phyloP scores from a whole-genome alignment of 1,284 basidiomycete species.

The Anthracocystis setariae region DNA sequence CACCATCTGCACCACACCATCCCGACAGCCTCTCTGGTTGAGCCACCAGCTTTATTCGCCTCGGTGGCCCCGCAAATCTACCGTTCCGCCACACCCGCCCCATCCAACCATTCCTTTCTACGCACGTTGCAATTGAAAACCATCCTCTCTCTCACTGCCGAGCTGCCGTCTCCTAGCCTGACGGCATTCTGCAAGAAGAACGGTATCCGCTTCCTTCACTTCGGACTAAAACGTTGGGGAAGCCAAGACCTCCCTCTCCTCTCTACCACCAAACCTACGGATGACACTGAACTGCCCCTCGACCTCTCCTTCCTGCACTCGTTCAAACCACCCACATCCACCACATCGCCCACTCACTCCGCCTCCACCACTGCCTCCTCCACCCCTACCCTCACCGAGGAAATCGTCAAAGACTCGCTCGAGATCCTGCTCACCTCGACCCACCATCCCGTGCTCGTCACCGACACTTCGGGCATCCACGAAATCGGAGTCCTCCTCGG shows the following conservation, averaged over 20 bases:
- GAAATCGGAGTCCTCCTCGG: conserved; percentile 62
- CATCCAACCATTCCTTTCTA: conserved; percentile 47
- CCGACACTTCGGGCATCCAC: conserved; percentile 62
- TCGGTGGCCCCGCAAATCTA: conserved; percentile 61
- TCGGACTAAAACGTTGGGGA: conserved; percentile 43
- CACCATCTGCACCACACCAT: conserved; percentile 12
- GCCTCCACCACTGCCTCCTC: conserved; percentile 21
- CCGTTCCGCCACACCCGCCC: conserved; percentile 47
- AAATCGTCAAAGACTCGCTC: conserved; percentile 60
- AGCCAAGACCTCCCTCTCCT: neutral
- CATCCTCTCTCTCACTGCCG: conserved; percentile 59
- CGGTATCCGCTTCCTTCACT: conserved; percentile 53
- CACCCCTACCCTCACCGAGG: conserved; percentile 38
- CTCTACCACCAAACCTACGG: neutral
- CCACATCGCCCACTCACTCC: conserved; percentile 3
- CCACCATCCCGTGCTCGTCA: conserved; percentile 57
- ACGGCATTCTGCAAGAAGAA: conserved; percentile 42
- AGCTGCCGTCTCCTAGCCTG: conserved; percentile 52
- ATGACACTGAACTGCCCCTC: neutral
- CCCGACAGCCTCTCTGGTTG: conserved; percentile 41
- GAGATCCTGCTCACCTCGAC: conserved; percentile 52
- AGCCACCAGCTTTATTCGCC: conserved; percentile 56
- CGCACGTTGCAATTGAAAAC: conserved; percentile 51
- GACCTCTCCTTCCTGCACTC: conserved; percentile 26
- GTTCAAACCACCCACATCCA: conserved; percentile 6